Percentiles rank a stretch among this genome's conserved stretches.
phyloP scores from a whole-genome alignment of 1,284 basidiomycete species.

The Schizophyllum amplum region DNA sequence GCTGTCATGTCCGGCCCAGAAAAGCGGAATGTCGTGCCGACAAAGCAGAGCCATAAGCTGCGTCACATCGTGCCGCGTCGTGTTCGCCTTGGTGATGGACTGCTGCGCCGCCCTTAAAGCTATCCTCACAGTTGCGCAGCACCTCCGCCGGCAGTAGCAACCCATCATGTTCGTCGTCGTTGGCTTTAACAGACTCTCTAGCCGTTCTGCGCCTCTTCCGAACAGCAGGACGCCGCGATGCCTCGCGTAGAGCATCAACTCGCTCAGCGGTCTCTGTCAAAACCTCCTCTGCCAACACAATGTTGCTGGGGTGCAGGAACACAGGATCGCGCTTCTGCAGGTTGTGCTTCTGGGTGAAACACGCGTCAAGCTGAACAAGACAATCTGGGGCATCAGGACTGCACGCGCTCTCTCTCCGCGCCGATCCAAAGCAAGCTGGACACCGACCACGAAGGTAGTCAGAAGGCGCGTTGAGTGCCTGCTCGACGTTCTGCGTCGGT shows the following conservation, averaged over 20 bases:
- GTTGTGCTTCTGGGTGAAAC: conserved; percentile 13
- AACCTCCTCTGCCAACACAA: conserved; percentile 15
- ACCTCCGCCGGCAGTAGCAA: conserved; percentile 6
- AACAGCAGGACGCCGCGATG: too few relatives aligned
- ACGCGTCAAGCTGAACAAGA: conserved; percentile 1
- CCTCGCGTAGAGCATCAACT: background rate
- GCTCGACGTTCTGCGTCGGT: too few relatives aligned
- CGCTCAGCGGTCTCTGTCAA: conserved; percentile 2
- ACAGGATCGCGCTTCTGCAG: conserved; percentile 3
- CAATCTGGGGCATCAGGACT: background rate
- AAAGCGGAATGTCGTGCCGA: conserved; percentile 23
- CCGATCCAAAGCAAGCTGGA: conserved; percentile 6
- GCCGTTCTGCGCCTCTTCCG: background rate
- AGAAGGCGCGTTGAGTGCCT: background rate
- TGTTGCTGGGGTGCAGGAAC: background rate
- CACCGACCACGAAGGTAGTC: conserved; percentile 3
- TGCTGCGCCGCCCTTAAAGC: conserved; percentile 28
- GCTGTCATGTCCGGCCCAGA: conserved; percentile 22
- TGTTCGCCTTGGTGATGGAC: conserved; percentile 21
- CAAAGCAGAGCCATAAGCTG: conserved; percentile 25
- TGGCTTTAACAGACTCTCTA: too few relatives aligned
- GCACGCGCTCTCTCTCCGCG: background rate
- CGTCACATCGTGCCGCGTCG: conserved; percentile 22
- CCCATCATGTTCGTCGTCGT: too few relatives aligned
- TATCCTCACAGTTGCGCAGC: conserved; percentile 23